Evolutionary conservation across 116 monocot genomes (phyloP).

Genomic region (Zostera marina): DNA sequence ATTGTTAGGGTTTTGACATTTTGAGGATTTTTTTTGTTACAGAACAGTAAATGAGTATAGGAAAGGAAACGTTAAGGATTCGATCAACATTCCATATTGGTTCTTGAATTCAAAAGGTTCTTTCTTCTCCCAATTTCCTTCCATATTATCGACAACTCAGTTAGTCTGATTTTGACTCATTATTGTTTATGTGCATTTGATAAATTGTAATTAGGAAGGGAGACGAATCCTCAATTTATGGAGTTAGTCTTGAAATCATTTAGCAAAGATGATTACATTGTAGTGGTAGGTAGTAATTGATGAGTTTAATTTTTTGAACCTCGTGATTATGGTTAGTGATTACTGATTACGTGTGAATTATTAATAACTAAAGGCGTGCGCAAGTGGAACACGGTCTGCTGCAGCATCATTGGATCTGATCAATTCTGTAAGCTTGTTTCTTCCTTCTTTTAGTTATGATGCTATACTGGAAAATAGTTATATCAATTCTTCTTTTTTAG

Average conservation of each 20-base stretch:
- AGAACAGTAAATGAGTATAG: conserved; percentile 32
- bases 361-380: conserved; percentile 14
- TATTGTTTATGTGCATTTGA: not conserved
- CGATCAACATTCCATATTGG: conserved; percentile 34
- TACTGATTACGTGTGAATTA: too few relatives aligned
- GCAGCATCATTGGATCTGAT: conserved; percentile 18
- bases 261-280: conserved; percentile 28
- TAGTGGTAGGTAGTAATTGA: conserved; percentile 40
- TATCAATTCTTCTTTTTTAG: too few relatives aligned
- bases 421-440: conserved; percentile 14
- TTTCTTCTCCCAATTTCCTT: not conserved
- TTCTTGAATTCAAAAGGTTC: conserved; percentile 23
- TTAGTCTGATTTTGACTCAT: not conserved
- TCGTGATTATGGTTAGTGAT: not conserved
- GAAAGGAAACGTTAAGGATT: conserved; percentile 22
- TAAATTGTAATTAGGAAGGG: conserved; percentile 19
- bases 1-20: not conserved
- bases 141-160: not conserved
- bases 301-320: not conserved
- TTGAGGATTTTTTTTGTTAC: not conserved
- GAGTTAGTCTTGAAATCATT: conserved; percentile 21
- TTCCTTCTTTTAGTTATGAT: too few relatives aligned
- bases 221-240: conserved; percentile 31
- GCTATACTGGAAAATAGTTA: too few relatives aligned
- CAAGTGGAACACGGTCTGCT: conserved; percentile 21